Base-by-base conservation (phyloP, 2,329 filamentous ascomycete genomes). In the Paraphaeosphaeria minitans region DNA sequence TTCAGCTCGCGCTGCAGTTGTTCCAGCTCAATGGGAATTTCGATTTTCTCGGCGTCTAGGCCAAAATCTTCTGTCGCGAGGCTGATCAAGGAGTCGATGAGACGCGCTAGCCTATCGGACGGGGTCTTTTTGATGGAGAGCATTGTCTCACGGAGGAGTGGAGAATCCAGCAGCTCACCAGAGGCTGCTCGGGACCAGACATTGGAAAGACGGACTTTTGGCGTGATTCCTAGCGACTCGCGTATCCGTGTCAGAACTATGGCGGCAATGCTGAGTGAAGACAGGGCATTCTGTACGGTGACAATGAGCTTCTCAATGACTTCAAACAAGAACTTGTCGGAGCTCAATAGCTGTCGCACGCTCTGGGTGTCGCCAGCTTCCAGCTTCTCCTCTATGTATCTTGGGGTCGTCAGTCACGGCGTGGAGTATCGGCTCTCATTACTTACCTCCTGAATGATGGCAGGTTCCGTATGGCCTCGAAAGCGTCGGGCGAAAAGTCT, bases 401-500 rank as follows among this genome's bases (percentile, higher is more conserved):
- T 75, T 21, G 35, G 62, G 19, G 48, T 39, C 49, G 35, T 71
- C 19, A 68, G 59, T 49, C 13, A 19, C 24, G 4, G 21, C 13
- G 12, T 27, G 6, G 12, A n/a, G 41, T 16, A 27, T 0, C 37
- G 19, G 22, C 19, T 19, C 24, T 5, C 1, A 31, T 46, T 19
- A 62, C 68, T 56, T 66, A 77, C 62, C 71, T 75, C 53, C 82
- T 85, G 67, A 93, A 93, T 1, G 91, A 94, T 2, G 85, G 82
- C 19, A 92, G 77, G 58, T 85, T 89, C 37, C 91, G 85, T 8
- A 91, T 75, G 12, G 89, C 87, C 64, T 91, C 85, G 8, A 89
- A 74, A 64, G 91, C 88, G 59, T 89, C 84, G 1, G 78, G 67
- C 52, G 89, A 82, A 0, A 91, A 63, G 3, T 79, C 65, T 9